Conservation (phyloP, 257 asterid species). For the Nicotiana knightiana region DNA sequence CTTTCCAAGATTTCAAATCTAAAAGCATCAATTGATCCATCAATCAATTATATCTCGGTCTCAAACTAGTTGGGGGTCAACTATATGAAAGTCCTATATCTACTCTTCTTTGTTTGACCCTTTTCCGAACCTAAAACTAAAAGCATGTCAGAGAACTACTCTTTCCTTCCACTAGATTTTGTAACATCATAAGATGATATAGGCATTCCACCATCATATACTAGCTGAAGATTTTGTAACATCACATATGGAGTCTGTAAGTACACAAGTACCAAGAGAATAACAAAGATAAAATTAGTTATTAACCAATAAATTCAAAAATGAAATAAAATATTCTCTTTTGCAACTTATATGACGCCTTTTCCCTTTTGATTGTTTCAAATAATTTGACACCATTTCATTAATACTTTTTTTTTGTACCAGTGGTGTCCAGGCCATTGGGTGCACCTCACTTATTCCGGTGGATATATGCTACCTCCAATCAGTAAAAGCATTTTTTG, state of each 20-base stretch:
- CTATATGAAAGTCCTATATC: neutral
- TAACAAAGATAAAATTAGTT: neutral
- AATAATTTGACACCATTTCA: neutral
- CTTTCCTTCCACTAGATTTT: neutral
- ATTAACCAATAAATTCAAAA: neutral
- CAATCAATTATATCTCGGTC: neutral
- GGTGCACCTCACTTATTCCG: neutral
- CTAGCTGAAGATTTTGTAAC: neutral
- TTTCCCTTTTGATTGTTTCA: neutral
- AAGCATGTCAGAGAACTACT: neutral
- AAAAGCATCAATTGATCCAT: neutral
- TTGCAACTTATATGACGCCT: neutral
- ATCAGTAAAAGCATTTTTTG: neutral
- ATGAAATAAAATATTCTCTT: neutral
- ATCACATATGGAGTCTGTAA: neutral
- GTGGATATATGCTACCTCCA: neutral
- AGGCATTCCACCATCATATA: neutral
- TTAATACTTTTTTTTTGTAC: neutral
- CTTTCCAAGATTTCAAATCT: neutral
- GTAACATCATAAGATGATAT: neutral
- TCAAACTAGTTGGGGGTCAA: neutral
- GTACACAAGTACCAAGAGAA: neutral
- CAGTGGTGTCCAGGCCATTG: neutral
- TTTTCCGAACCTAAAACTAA: neutral
- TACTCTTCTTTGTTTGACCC: neutral